Evolutionary conservation across 495 filamentous ascomycete species (phyloP).

Genomic region (Xylona heveae): DNA sequence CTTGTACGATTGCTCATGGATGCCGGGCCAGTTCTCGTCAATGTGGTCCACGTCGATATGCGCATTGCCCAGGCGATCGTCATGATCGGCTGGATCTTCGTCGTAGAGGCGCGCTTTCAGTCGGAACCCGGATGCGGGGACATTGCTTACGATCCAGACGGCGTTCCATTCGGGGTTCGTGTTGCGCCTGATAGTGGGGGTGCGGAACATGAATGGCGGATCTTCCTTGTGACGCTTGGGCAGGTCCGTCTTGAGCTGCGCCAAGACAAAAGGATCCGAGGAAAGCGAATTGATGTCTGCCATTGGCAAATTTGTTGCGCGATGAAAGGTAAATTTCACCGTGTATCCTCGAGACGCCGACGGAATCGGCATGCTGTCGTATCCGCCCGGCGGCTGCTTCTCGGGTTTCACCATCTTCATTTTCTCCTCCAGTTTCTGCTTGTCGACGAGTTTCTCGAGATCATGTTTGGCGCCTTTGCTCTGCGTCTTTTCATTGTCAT

Average conservation of each 20-base stretch:
- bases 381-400: conserved; percentile 54
- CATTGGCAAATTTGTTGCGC: conserved; percentile 56
- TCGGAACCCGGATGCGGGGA: conserved; percentile 55
- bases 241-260: conserved; percentile 39
- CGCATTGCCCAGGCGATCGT: conserved; percentile 73
- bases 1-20: conserved; percentile 40
- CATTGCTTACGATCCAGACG: conserved; percentile 72
- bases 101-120: conserved; percentile 72
- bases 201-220: conserved; percentile 47
- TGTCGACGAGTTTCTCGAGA: conserved; percentile 1
- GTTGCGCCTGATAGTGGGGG: conserved; percentile 46
- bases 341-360: conserved; percentile 55
- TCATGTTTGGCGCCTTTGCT: neutral
- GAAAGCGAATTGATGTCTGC: conserved; percentile 57
- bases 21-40: conserved; percentile 41
- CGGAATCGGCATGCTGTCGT: conserved; percentile 57
- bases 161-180: conserved; percentile 62
- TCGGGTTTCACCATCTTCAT: neutral
- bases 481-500: neutral
- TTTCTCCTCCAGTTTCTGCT: conserved; percentile 10
- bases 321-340: conserved; percentile 66
- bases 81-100: conserved; percentile 69
- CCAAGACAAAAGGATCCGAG: conserved; percentile 66
- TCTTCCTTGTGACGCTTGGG: conserved; percentile 63
- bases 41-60: conserved; percentile 38